Percentiles rank a stretch among this genome's conserved stretches.
Evolutionary conservation across 305 asterid species (phyloP).

Genomic region (Plantago lanceolata): DNA sequence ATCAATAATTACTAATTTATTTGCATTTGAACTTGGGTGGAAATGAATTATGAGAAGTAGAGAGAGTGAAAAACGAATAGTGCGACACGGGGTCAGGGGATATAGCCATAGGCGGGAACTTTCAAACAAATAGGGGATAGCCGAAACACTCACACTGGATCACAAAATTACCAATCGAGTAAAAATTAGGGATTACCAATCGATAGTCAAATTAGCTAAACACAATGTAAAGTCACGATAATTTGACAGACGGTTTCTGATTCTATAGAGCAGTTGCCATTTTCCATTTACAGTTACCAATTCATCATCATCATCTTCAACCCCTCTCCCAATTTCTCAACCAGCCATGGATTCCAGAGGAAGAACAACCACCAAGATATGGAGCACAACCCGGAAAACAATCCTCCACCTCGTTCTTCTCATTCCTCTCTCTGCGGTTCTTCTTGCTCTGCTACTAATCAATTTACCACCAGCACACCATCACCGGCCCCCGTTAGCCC

Average conservation of each 20-base stretch:
- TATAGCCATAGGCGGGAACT: too few relatives aligned
- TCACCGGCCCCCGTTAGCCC: not conserved
- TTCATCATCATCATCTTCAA: not conserved
- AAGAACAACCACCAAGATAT: slow-evolving; percentile 29
- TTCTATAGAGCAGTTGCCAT: not conserved
- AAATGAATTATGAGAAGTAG: too few relatives aligned
- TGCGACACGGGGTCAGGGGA: too few relatives aligned
- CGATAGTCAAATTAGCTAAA: too few relatives aligned
- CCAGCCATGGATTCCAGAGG: slow-evolving; percentile 14
- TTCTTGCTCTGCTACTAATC: slow-evolving; percentile 26
- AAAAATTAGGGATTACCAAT: too few relatives aligned
- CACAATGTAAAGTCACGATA: too few relatives aligned
- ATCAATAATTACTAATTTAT: too few relatives aligned
- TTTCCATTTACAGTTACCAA: not conserved
- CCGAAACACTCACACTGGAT: too few relatives aligned
- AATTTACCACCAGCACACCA: not conserved
- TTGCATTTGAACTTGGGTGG: too few relatives aligned
- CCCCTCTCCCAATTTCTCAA: not conserved
- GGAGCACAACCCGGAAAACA: slow-evolving; percentile 27
- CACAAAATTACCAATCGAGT: too few relatives aligned
- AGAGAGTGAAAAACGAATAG: too few relatives aligned
- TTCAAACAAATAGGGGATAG: too few relatives aligned
- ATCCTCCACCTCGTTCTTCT: slow-evolving; percentile 20
- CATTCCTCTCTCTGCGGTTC: slow-evolving; percentile 29
- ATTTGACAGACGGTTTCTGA: not conserved